phyloP scores from a whole-genome alignment of 495 filamentous ascomycete species.

The Cercophora samala region DNA sequence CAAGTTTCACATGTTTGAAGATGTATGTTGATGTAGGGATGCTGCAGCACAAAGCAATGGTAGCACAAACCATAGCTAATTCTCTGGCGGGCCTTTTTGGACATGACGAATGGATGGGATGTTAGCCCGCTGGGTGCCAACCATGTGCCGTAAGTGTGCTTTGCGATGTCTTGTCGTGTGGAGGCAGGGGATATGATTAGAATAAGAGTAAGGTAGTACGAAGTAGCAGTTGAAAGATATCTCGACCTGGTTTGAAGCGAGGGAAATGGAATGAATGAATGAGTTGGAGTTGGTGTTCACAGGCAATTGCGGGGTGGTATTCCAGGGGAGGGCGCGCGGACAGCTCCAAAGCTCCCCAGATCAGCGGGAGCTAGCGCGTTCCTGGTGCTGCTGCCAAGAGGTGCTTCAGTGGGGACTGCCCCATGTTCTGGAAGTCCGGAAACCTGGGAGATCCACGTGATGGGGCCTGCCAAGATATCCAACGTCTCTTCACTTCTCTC shows the following conservation, averaged over 20 bases:
- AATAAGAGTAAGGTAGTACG: no score
- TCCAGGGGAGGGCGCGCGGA: neutral
- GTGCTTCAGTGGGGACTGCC: neutral
- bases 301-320: neutral
- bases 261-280: neutral
- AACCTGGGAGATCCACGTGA: neutral
- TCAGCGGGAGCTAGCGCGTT: slow-evolving; percentile 4
- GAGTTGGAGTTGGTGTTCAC: neutral
- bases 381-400: slow-evolving; percentile 5
- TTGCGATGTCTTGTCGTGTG: no score
- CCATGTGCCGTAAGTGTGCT: neutral
- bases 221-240: no score
- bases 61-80: slow-evolving; percentile 60
- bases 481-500: slow-evolving; percentile 3
- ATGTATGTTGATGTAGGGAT: neutral
- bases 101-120: slow-evolving; percentile 46
- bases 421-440: neutral
- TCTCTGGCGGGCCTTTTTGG: slow-evolving; percentile 61
- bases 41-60: neutral
- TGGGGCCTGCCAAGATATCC: slow-evolving; percentile 4
- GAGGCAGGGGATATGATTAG: no score
- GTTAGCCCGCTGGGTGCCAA: neutral
- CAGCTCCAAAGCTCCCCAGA: neutral
- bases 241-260: neutral
- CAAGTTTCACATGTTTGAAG: neutral